Base-by-base conservation (phyloP, 2,329 filamentous ascomycete genomes). In the Hymenoscyphus fructigenus region DNA sequence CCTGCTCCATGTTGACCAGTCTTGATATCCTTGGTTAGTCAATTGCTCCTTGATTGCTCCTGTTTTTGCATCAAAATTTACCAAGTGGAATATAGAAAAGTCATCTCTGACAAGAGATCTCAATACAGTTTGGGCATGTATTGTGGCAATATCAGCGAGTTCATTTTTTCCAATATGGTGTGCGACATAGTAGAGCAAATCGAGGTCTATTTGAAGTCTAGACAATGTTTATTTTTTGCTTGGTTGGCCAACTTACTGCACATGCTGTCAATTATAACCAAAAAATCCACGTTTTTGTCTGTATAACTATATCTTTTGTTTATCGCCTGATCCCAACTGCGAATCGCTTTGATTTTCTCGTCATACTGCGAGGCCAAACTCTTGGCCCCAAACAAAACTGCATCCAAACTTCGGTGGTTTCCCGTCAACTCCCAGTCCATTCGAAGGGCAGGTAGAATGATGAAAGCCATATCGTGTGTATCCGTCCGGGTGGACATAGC, bases 391-490 rank as follows among this genome's bases (percentile, higher is more conserved):
- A 73, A 74, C 1, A 82, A 64, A 2, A 84, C 76, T 2, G 78
- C 78, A 3, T 76, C 66, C 0, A 82, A 65, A 50, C 79, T 80
- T n/a, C 75, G 66, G 9, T 65, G 57, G 57, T 79, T 77, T 0
- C 78, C 78, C 0, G 77, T 80, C 5, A 84, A 70, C 47, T 83
- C 80, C 79, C 79, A 85, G 32, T 82, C 79, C 32, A 78, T 75
- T 26, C 78, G 77, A 0, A 83, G 70, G 1, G 81, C 79, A 0
- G 83, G 82, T 60, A 80, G 78, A 4, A 84, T 78, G 29, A 85
- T 85, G 68, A 85, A 85, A 0, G 82, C 82, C 65, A 85, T 78
- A 53, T 85, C 83, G 64, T 85, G 83, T 0, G 83, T 85, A 62
- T 84, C 81, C 3, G 76, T 84, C 34, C 80, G 78, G 65, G 65